phyloP scores from a whole-genome alignment of 164 flowering plant genomes.

The Annona squamosa region DNA sequence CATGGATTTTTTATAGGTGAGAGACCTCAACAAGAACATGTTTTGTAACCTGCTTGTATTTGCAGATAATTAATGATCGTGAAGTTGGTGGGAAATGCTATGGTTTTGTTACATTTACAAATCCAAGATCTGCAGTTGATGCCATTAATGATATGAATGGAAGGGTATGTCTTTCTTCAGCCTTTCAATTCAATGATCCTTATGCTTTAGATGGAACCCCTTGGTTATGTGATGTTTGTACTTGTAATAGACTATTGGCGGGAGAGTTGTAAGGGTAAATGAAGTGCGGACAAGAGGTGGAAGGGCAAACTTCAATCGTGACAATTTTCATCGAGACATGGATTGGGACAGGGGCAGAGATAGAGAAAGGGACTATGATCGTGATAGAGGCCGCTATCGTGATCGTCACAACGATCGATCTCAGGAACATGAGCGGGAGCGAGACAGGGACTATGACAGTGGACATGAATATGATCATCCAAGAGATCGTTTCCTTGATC shows the following conservation, averaged over 20 bases:
- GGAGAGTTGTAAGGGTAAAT: conserved; percentile 77
- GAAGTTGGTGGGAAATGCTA: conserved; percentile 81
- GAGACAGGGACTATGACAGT: conserved; percentile 36
- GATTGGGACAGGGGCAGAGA: conserved; percentile 44
- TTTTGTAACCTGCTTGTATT: background rate
- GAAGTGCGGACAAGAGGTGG: conserved; percentile 68
- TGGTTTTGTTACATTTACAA: conserved; percentile 83
- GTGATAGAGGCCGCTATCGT: conserved; percentile 35
- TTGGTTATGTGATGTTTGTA: conserved; percentile 15
- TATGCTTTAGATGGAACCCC: background rate
- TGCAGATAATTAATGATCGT: conserved; percentile 77
- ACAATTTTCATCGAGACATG: conserved; percentile 30
- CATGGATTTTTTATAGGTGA: too few relatives aligned
- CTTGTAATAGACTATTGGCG: conserved; percentile 59
- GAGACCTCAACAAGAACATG: background rate
- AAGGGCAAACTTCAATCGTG: conserved; percentile 39
- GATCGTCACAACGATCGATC: conserved; percentile 43
- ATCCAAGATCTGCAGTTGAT: conserved; percentile 72
- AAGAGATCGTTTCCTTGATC: conserved; percentile 36
- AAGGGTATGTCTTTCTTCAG: conserved; percentile 42
- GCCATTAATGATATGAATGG: conserved; percentile 93
- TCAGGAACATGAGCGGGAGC: conserved; percentile 35
- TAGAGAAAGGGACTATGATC: conserved; percentile 30
- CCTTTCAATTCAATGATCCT: background rate
- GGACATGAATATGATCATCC: conserved; percentile 36